Base-by-base conservation (phyloP, 1,139 yeast genomes). In the Saccharomyces hybrid region DNA sequence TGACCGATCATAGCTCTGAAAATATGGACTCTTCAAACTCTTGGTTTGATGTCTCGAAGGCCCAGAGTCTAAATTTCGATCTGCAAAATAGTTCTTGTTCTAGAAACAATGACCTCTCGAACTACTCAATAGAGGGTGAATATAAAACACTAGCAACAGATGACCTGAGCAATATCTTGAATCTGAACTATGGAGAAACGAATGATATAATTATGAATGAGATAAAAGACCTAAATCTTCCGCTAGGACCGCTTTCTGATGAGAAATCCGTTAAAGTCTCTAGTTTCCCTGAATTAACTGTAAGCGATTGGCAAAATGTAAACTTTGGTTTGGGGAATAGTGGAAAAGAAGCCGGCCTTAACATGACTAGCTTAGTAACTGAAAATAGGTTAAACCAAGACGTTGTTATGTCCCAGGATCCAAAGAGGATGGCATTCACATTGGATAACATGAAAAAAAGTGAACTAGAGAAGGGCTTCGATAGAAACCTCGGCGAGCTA, bases 201-300 rank as follows among this genome's bases (percentile, higher is more conserved):
- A 65, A 62, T 49, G 60, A 57, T 26, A 49, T 61, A 14, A 32
- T 64, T 27, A 55, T 60, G 14, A 61, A 61, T 47, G 64, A 63
- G 49, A 48, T 64, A 20, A 61, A 56, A 49, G 65, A 62, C 49
- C 53, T 64, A 47, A 64, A 61, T 49, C 59, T 64, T 20, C 66
- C 66, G 11, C 49, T 59, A 46, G 55, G 58, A 23, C 63, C 63
- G 25, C 50, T 54, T 28, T 14, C 16, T 25, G 47, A 46, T 34
- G 54, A 44, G 30, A 50, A 31, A n/a, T 30, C 34, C 16, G 54
- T 38, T 11, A 38, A 38, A 13, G 44, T 16, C 3, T 38, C 44
- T 38, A 13, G n/a, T 5, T 38, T 38, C 7, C 13, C 44, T 4
- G 44, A 38, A 9, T 38, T 38, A 16, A 16, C 13, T 2, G n/a